Base-by-base conservation (phyloP, 768 basidiomycete species). In the Scleroderma citrinum region DNA sequence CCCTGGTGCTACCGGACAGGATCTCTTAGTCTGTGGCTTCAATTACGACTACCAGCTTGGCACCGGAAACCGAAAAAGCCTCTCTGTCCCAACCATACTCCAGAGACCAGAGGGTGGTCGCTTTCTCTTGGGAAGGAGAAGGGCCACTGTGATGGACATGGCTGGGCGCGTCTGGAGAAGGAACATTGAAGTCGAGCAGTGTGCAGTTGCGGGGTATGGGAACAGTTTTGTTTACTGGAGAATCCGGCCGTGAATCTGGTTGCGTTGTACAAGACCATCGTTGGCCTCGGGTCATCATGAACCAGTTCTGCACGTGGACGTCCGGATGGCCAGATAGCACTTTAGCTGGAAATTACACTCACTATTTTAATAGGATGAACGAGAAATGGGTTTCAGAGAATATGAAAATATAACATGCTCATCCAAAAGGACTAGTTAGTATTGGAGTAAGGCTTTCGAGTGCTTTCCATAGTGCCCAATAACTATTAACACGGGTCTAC, bases 21-120 rank as follows among this genome's bases (percentile, higher is more conserved):
- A 91, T 63, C 67, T 91, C 32, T 64, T 84, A 38, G 76, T 72
- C 0, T 91, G 85, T 86, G 89, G 89, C 2, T 74, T 75, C 49
- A 89, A 88, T 56, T 75, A 80, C 41, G 78, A 83, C 30, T 83
- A 77, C 51, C 87, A 91, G 62, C 74, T 90, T 4, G 88, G 88
- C 11, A 87, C 80, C 57, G 86, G 87, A 32, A 85, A 78, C 61
- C 78, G 80, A 54, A 69, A 77, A 12, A 83, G 81, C 56, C 53
- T 79, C 23, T 70, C 80, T 3, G 60, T 75, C 29, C 86, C 88
- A 1, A 70, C 71, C 1, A 67, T 68, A 21, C 64, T 89, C 41
- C 72, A 76, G 45, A 67, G 68, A 7, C 69, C 71, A 2, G 76
- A 77, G 46, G 83, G 78, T 4, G 75, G 72, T 44, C 72, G 83